Conservation (phyloP, 2,329 filamentous ascomycete species). For the Helotiales sp. region DNA sequence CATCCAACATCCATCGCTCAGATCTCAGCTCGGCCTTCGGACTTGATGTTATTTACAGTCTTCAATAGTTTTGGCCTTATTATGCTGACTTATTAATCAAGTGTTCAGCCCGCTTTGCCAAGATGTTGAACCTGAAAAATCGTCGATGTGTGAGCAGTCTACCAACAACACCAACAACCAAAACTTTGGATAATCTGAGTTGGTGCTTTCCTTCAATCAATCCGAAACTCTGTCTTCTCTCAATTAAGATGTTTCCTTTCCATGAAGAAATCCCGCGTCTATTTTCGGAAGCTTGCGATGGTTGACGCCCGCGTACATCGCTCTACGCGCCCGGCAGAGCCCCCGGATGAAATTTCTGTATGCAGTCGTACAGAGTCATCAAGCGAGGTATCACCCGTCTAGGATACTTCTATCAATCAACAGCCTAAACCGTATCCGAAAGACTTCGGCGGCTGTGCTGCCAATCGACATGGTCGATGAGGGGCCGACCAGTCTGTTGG, state of each 20-base stretch:
- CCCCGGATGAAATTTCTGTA: neutral
- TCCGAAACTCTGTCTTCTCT: neutral
- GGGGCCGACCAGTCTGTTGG: neutral
- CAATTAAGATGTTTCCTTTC: neutral
- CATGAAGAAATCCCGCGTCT: neutral
- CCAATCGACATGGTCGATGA: neutral
- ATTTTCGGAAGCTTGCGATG: neutral
- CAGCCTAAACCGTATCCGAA: neutral
- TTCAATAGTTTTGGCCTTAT: neutral
- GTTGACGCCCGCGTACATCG: neutral
- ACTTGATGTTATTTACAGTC: neutral
- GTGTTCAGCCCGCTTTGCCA: neutral
- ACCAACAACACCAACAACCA: neutral
- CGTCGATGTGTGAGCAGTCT: neutral
- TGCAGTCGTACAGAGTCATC: neutral
- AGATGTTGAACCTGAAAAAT: neutral
- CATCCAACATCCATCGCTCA: neutral
- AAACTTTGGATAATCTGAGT: neutral
- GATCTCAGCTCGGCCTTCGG: neutral
- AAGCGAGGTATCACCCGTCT: neutral
- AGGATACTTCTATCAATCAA: neutral
- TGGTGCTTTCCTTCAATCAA: neutral
- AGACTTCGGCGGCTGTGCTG: conserved; percentile 1
- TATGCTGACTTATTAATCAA: neutral
- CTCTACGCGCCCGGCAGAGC: neutral